phyloP scores from a whole-genome alignment of 768 basidiomycete species.

The Leccinum truebloodii region DNA sequence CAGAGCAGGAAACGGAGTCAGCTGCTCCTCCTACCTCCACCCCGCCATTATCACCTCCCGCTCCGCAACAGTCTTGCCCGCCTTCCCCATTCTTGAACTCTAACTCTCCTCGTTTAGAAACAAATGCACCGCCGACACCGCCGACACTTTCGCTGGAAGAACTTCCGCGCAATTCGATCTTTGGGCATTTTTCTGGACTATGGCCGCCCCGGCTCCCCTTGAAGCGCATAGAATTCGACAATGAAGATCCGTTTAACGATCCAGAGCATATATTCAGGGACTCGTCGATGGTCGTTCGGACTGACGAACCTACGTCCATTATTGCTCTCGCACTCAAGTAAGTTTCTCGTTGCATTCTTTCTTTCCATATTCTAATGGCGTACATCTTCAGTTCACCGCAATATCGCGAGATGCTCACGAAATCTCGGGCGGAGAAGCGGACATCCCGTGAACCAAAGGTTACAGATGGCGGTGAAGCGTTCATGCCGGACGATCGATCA shows the following conservation, averaged over 20 bases:
- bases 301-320: conserved; percentile 97
- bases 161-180: conserved; percentile 61
- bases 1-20: conserved; percentile 33
- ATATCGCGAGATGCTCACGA: conserved; percentile 78
- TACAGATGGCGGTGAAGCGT: conserved; percentile 74
- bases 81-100: conserved; percentile 57
- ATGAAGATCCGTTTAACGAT: conserved; percentile 69
- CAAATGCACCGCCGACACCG: conserved; percentile 43
- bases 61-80: conserved; percentile 37
- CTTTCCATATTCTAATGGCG: conserved; percentile 6
- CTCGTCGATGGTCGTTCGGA: conserved; percentile 91
- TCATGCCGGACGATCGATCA: conserved; percentile 91
- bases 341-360: conserved; percentile 24
- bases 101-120: conserved; percentile 37
- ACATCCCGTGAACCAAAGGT: conserved; percentile 54
- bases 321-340: conserved; percentile 93
- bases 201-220: conserved; percentile 65
- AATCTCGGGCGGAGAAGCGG: conserved; percentile 76
- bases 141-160: conserved; percentile 57
- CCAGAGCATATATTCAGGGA: conserved; percentile 94
- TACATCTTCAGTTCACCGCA: conserved; percentile 61
- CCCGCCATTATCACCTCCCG: conserved; percentile 30
- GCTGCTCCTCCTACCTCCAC: conserved; percentile 20
- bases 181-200: conserved; percentile 70
- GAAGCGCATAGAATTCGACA: conserved; percentile 57